Percentiles rank a stretch among this genome's conserved stretches.
These are phyloP conservation scores for Eucalyptus grandis DNA, from an alignment of 345 rosid genomes.

Conservation along the genomic window DNA sequence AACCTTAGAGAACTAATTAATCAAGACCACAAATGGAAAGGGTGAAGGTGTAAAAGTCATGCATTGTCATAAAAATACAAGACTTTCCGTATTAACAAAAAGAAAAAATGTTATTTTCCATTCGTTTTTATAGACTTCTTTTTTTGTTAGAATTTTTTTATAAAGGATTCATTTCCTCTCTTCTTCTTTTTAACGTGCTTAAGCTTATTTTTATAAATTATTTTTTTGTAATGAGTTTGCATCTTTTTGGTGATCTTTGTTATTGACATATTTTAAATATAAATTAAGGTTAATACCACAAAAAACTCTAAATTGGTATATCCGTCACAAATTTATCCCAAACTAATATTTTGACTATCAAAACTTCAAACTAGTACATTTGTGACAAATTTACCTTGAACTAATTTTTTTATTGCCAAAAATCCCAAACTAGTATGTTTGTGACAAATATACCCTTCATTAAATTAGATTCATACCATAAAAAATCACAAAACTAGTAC, in stretches of 20 bases:
- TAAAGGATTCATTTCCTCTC: not conserved
- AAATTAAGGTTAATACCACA: no score
- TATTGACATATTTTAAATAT: not conserved
- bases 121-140: not conserved
- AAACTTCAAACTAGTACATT: accelerated
- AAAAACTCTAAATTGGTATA: no score
- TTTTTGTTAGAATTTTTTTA: no score
- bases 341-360: no score
- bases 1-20: not conserved
- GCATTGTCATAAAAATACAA: not conserved
- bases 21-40: not conserved
- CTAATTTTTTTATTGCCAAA: no score
- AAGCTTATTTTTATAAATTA: not conserved
- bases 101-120: not conserved
- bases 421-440: accelerated
- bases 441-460: no score
- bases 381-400: no score
- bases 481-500: no score
- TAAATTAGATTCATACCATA: no score
- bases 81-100: not conserved
- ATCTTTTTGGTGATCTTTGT: not conserved
- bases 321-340: accelerated
- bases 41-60: no score
- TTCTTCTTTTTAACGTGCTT: not conserved
- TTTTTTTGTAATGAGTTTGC: not conserved